Percentiles rank a stretch among this genome's conserved stretches.
Evolutionary conservation across 129 eudicot genomes (phyloP).

Genomic region (Apium graveolens): DNA sequence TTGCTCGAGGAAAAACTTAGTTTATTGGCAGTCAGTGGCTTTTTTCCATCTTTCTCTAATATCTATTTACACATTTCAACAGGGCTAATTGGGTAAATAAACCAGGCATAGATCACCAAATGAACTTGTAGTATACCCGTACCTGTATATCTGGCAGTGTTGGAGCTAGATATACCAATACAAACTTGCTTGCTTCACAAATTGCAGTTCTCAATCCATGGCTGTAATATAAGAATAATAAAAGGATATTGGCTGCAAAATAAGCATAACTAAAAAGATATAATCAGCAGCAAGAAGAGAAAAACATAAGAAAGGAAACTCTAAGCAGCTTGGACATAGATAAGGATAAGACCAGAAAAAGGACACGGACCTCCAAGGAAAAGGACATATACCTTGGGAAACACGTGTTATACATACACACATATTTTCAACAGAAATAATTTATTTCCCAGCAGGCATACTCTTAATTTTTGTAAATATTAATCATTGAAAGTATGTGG

Average conservation of each 20-base stretch:
- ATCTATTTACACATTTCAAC: background rate
- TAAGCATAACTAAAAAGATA: background rate
- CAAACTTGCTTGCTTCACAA: slow-evolving; percentile 34
- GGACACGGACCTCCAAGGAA: background rate
- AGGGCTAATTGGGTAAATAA: background rate
- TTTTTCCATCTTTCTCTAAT: background rate
- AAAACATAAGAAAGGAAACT: background rate
- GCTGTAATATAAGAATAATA: slow-evolving; percentile 11
- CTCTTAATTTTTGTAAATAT: background rate
- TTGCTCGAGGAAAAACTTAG: background rate
- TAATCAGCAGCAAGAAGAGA: background rate
- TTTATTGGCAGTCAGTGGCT: background rate
- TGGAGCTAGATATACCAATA: slow-evolving; percentile 29
- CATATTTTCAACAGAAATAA: background rate
- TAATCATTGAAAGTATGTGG: background rate
- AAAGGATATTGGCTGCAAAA: slow-evolving; percentile 15
- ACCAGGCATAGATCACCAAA: background rate
- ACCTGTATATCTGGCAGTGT: slow-evolving; percentile 37
- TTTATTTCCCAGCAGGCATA: background rate
- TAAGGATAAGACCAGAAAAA: background rate
- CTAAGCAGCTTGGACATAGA: background rate
- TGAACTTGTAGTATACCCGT: background rate
- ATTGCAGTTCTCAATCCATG: slow-evolving; percentile 41
- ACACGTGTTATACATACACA: background rate
- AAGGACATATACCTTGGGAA: background rate